phyloP scores from a whole-genome alignment of 2,329 filamentous ascomycete genomes.

The Xylariaceae sp. region DNA sequence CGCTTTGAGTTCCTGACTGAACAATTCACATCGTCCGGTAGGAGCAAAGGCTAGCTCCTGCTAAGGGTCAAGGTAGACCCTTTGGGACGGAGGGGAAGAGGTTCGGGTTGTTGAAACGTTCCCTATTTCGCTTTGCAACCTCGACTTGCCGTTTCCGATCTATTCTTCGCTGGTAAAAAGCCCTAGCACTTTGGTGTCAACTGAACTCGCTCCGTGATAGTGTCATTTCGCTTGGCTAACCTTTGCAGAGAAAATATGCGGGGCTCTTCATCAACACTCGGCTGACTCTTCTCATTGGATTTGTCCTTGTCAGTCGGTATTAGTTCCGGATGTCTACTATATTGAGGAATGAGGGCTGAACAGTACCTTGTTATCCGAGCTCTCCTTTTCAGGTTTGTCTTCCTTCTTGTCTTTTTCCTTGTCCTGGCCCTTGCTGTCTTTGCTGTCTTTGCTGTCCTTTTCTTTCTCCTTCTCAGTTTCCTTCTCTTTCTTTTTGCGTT shows the following conservation, averaged over 20 bases:
- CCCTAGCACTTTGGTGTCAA: constrained; percentile 43
- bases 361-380: constrained; percentile 30
- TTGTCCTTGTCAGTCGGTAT: constrained; percentile 35
- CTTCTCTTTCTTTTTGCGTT: constrained; percentile 63
- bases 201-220: not conserved
- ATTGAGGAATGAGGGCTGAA: constrained; percentile 10
- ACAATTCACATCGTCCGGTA: not conserved
- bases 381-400: constrained; percentile 15
- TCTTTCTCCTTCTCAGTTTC: constrained; percentile 52
- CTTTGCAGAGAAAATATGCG: constrained; percentile 80
- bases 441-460: constrained; percentile 42
- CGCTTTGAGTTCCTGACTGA: not conserved
- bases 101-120: constrained; percentile 70
- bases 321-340: not conserved
- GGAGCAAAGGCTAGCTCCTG: not conserved
- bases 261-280: constrained; percentile 57
- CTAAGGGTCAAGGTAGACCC: constrained; percentile 22
- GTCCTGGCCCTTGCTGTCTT: constrained; percentile 43
- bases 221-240: constrained; percentile 37
- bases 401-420: constrained; percentile 33
- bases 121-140: constrained; percentile 71
- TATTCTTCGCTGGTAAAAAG: constrained; percentile 81
- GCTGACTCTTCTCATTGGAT: constrained; percentile 31
- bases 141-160: constrained; percentile 75
- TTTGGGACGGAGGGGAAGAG: constrained; percentile 84